Evolutionary conservation across 2,329 filamentous ascomycete species (phyloP), one percentile per base, ranked within the genome.

Genomic region (Pyrenophora graminea): DNA sequence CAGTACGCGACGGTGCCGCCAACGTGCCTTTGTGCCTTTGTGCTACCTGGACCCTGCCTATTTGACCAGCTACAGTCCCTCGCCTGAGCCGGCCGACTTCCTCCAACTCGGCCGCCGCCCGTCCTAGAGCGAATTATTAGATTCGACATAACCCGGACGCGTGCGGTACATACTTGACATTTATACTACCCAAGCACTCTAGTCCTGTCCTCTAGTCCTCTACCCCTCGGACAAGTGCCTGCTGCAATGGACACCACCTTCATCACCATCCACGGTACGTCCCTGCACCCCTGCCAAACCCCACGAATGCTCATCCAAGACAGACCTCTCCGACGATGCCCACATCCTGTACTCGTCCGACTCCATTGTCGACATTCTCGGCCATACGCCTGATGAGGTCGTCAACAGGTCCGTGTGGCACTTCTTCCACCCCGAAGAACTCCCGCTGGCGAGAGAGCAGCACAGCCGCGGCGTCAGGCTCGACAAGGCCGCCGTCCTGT

Each of bases 241-340:
- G 53, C 51, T 58, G 60, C 51, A 41, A 72, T 72, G 89, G 89
- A 92, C 75, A 88, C 88, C 62, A 94, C 90, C 27, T 95, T 95
- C 76, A 94, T 95, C 77, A 91, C 90, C 62, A 94, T 95, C 69
- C 90, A 94, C 71, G 90, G 90, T 89, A 76, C 77, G 85, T 56
- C 48, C 9, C 17, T 43, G 52, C 43, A 37, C 12, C 15, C 12
- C 36, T 33, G 38, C 19, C 31, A 55, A 64, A 44, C 48, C 13
- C 13, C n/a, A 21, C 33, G 15, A 12, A 38, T 39, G 41, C 51
- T 63, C 30, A 66, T 53, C 43, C 30, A 19, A 33, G 2, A 38
- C 56, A 92, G 90, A 92, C 73, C 80, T 93, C 53, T 83, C 85
- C 37, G 79, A 82, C 49, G 87, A 93, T 69, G 90, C 89, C 63